phyloP scores from a whole-genome alignment of 2,329 filamentous ascomycete species.

The Xylariaceae sp. region DNA sequence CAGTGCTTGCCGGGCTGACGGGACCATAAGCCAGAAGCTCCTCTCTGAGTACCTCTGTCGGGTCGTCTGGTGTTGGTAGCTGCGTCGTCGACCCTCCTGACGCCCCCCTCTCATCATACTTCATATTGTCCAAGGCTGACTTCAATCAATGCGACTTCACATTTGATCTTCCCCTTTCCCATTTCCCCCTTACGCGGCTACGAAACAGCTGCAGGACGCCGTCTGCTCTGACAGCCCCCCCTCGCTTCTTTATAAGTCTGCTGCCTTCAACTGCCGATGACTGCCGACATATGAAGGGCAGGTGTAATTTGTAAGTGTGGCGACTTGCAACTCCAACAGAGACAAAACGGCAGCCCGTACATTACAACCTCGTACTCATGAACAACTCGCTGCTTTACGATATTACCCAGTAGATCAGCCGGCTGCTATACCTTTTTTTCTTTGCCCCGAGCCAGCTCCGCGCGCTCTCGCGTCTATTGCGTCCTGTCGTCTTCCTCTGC shows the following conservation, averaged over 20 bases:
- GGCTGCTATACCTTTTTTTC: conserved; percentile 17
- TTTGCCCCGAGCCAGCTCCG: conserved; percentile 21
- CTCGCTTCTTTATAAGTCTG: too few species aligned
- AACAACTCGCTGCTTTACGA: conserved; percentile 16
- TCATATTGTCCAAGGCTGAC: too few species aligned
- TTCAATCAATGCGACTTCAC: neutral
- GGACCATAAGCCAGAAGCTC: conserved; percentile 1
- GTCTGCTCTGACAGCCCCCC: neutral
- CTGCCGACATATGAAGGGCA: conserved; percentile 13
- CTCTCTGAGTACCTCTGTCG: conserved; percentile 4
- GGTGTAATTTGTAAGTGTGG: conserved; percentile 1
- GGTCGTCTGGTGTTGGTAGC: neutral
- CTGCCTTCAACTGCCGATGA: conserved; percentile 21
- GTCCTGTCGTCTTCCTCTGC: conserved; percentile 5
- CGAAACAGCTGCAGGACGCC: too few species aligned
- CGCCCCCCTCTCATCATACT: too few species aligned
- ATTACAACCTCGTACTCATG: conserved; percentile 10
- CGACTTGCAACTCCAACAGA: conserved; percentile 14
- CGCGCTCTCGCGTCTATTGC: conserved; percentile 12
- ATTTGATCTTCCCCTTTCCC: neutral
- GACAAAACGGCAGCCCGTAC: conserved; percentile 11
- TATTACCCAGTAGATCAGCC: conserved; percentile 24
- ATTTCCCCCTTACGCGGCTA: too few species aligned
- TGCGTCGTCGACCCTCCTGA: too few species aligned
- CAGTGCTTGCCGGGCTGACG: neutral